Evolutionary conservation across 176 grass and related monocot genomes (phyloP).

Genomic region (Phoenix roebelenii): DNA sequence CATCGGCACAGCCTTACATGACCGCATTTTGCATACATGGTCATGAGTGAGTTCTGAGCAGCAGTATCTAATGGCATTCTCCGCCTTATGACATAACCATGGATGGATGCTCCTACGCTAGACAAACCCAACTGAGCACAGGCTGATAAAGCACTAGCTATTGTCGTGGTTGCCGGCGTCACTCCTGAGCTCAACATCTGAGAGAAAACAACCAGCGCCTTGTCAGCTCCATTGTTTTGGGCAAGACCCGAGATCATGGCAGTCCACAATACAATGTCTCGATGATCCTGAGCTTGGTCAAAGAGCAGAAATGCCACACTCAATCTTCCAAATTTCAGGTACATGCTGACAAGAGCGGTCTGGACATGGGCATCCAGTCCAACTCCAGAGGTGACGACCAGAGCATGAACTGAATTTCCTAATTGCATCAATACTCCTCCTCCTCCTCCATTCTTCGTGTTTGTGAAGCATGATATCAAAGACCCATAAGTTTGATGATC

Average conservation of each 20-base stretch:
- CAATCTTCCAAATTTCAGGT: constrained; percentile 9
- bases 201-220: constrained; percentile 13
- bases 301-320: constrained; percentile 3
- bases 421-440: background rate
- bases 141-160: constrained; percentile 22
- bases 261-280: constrained; percentile 13
- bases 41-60: constrained; percentile 17
- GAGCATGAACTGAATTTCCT: background rate
- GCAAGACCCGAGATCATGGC: constrained; percentile 16
- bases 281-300: constrained; percentile 2
- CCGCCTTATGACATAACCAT: constrained; percentile 6
- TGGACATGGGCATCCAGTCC: background rate
- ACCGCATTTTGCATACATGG: constrained; percentile 19
- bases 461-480: constrained; percentile 1
- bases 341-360: constrained; percentile 16
- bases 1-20: background rate
- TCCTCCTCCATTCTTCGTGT: background rate
- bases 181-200: constrained; percentile 5
- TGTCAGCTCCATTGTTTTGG: background rate
- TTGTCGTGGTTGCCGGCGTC: background rate
- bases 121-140: constrained; percentile 14
- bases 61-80: constrained; percentile 1
- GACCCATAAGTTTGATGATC: constrained; percentile 16
- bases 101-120: constrained; percentile 18
- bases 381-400: constrained; percentile 1